Evolutionary conservation across 2,329 filamentous ascomycete species (phyloP).

Genomic region (Pseudogymnoascus sp.): DNA sequence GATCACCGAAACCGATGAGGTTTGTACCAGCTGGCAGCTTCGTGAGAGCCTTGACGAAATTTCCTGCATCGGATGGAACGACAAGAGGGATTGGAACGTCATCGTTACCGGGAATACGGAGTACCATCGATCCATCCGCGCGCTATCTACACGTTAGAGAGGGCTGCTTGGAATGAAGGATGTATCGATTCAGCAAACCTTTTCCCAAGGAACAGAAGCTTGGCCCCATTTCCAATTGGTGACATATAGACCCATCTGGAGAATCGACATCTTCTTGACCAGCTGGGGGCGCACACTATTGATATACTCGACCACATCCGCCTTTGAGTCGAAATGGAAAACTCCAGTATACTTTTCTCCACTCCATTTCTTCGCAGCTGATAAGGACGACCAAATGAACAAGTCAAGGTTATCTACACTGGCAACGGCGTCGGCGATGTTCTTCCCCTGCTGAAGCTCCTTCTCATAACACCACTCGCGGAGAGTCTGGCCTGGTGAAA

Average conservation of each 20-base stretch:
- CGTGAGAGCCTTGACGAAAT: slow-evolving; percentile 26
- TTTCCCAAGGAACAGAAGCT: neutral
- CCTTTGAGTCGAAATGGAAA: slow-evolving; percentile 35
- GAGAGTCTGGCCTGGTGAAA: neutral
- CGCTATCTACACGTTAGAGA: slow-evolving; percentile 10
- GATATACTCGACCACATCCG: slow-evolving; percentile 24
- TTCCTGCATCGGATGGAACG: slow-evolving; percentile 25
- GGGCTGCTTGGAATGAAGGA: neutral
- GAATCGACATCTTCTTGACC: slow-evolving; percentile 27
- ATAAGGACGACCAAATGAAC: slow-evolving; percentile 27
- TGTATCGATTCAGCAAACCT: neutral
- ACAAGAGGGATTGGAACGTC: slow-evolving; percentile 24
- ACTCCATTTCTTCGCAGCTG: slow-evolving; percentile 28
- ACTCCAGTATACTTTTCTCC: slow-evolving; percentile 32
- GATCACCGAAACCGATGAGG: slow-evolving; percentile 19
- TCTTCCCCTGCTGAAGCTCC: slow-evolving; percentile 28
- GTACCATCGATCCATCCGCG: slow-evolving; percentile 14
- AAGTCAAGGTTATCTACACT: slow-evolving; percentile 17
- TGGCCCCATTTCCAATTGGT: slow-evolving; percentile 24
- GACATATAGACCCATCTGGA: slow-evolving; percentile 32
- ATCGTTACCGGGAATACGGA: slow-evolving; percentile 12
- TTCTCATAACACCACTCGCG: slow-evolving; percentile 12
- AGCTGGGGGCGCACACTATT: slow-evolving; percentile 23
- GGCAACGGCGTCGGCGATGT: slow-evolving; percentile 25
- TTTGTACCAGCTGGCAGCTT: slow-evolving; percentile 16